A percentile compares a stretch with the other conserved stretches of the same genome.
phyloP scores from a whole-genome alignment of 192 early-diverging fungal species.

The Dissophora ornata region DNA sequence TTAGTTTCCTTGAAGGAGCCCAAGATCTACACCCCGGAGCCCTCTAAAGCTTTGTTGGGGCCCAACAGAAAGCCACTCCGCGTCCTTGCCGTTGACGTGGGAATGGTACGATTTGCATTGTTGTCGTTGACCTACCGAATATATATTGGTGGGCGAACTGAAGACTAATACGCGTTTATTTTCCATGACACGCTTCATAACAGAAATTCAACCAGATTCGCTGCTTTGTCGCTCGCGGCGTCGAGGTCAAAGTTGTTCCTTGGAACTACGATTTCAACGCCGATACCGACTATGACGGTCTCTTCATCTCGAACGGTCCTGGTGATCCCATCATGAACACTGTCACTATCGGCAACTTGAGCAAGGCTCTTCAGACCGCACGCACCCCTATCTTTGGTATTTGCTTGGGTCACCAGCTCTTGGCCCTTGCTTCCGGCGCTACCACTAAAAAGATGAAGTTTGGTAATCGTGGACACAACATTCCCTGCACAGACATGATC shows the following conservation, averaged over 20 bases:
- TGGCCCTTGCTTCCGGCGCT: constrained; percentile 94
- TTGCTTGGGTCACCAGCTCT: constrained; percentile 98
- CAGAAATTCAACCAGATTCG: constrained; percentile 98
- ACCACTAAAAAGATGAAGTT: constrained; percentile 96
- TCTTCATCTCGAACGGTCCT: constrained; percentile 97
- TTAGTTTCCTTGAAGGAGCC: constrained; percentile 85
- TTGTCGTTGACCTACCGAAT: background rate
- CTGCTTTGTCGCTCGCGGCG: constrained; percentile 96
- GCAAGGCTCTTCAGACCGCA: constrained; percentile 69
- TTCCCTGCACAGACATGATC: constrained; percentile 96
- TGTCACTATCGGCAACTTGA: constrained; percentile 80
- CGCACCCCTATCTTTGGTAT: constrained; percentile 98
- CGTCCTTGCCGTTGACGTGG: constrained; percentile 93
- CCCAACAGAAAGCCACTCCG: constrained; percentile 78
- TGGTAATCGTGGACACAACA: constrained; percentile 99
- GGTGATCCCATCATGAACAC: constrained; percentile 93
- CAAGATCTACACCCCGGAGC: constrained; percentile 77
- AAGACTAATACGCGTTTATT: background rate
- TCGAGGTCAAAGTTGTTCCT: constrained; percentile 93
- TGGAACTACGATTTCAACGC: constrained; percentile 95
- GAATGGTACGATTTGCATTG: constrained; percentile 78
- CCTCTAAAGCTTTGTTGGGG: constrained; percentile 63
- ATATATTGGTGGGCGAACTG: too few relatives aligned
- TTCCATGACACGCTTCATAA: background rate
- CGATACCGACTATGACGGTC: constrained; percentile 85